Base-by-base conservation (phyloP, 225 moss, liverwort and hornwort genomes). In the Takakia lepidozioides region DNA sequence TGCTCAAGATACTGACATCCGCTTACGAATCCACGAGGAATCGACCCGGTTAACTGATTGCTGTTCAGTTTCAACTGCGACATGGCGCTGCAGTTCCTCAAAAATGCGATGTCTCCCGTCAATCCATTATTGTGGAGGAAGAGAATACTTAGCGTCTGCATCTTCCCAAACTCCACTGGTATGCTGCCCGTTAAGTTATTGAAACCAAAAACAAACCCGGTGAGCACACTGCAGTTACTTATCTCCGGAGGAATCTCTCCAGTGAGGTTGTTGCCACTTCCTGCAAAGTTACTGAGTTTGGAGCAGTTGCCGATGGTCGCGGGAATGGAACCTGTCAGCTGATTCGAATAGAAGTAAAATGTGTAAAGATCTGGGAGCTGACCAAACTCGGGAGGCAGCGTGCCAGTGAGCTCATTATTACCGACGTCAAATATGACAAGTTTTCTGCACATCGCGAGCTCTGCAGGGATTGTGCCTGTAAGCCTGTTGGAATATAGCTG, bases 81-180 rank as follows among this genome's bases (percentile, higher is more conserved):
- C 72, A 72, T 72, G 2, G 72, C 62, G 21, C 66, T 72, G 20
- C 72, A 72, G 49, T 62, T 72, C 3, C 62, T 38, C 49, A 72
- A 13, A 21, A 57, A 62, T 38, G 48, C 72, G 16, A 72, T 66
- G 19, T 34, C 62, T 29, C 72, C 58, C 20, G 15, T 58, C 22
- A 66, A 43, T 4, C 54, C 47, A 19, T 72, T 72, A 49, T 72
- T 52, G 22, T 72, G 72, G 15, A 72, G 63, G 56, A 53, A 61
- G 10, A 72, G 22, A 29, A 62, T 66, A 15, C 56, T 66, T 20
- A 72, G 19, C 56, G 61, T 66, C 49, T 72, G 72, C 61, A 72
- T 22, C 35, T 40, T 56, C 44, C 58, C 72, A 39, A 72, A 72
- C 0, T 46, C 58, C 38, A 27, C 7, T 0, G 62, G 72, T 34